Evolutionary conservation across 2,329 filamentous ascomycete species (phyloP).

Genomic region (Colletotrichum ledebouriae): DNA sequence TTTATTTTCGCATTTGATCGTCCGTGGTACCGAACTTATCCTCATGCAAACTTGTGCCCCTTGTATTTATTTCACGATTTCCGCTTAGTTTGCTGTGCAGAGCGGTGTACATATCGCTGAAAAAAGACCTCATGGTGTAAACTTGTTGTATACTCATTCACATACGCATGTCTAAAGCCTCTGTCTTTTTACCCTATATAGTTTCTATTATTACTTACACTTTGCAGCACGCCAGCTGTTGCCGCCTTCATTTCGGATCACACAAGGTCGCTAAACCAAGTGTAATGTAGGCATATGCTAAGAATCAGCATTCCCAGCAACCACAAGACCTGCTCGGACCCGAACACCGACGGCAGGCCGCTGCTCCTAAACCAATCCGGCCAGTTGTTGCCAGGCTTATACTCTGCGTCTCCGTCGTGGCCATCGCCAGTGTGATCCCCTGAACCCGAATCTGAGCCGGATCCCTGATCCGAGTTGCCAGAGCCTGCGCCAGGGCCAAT

Average conservation of each 20-base stretch:
- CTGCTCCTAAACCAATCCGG: neutral
- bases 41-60: neutral
- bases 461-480: neutral
- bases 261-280: conserved; percentile 2
- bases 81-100: too few relatives aligned
- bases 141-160: too few relatives aligned
- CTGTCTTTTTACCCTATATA: too few relatives aligned
- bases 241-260: neutral
- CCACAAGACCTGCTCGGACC: neutral
- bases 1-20: neutral
- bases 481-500: neutral
- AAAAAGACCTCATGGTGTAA: too few relatives aligned
- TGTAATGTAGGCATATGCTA: neutral
- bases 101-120: too few relatives aligned
- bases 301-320: conserved; percentile 1
- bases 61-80: too few relatives aligned
- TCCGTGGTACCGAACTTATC: accelerated
- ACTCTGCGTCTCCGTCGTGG: neutral
- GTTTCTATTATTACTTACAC: too few relatives aligned
- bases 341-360: neutral
- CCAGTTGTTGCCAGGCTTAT: conserved; percentile 23
- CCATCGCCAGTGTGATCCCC: neutral
- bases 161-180: too few relatives aligned
- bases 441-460: neutral
- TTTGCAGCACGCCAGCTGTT: too few relatives aligned